Evolutionary conservation across 73 alveolate genomes (phyloP).

Genomic region (Paramecium bursaria): DNA sequence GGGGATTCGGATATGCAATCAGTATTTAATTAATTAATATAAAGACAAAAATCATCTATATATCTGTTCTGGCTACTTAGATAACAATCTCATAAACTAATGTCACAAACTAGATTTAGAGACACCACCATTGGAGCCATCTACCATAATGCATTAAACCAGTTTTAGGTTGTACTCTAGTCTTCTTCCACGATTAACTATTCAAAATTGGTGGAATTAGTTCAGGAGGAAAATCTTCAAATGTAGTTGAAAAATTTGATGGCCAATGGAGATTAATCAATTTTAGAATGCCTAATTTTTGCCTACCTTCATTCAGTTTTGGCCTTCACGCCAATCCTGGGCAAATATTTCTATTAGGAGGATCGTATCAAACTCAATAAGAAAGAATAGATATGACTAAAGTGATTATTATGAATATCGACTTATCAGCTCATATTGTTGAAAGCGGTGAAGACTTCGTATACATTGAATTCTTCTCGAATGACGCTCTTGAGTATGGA

Average conservation of each 20-base stretch:
- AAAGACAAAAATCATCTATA: slow-evolving; percentile 24
- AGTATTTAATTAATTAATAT: neutral
- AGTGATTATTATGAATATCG: slow-evolving; percentile 32
- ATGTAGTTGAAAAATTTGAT: slow-evolving; percentile 26
- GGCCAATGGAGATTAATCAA: slow-evolving; percentile 7
- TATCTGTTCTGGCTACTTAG: slow-evolving; percentile 34
- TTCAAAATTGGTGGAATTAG: slow-evolving; percentile 13
- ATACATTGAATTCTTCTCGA: slow-evolving; percentile 15
- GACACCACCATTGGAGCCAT: neutral
- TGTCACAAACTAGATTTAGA: slow-evolving; percentile 6
- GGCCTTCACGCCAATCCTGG: slow-evolving; percentile 18
- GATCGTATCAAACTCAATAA: no score
- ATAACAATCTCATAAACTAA: no score
- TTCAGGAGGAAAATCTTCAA: neutral
- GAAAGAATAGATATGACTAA: neutral
- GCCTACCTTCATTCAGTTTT: slow-evolving; percentile 3
- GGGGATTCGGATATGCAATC: slow-evolving; percentile 45
- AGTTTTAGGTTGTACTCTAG: slow-evolving; percentile 13
- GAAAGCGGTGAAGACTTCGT: slow-evolving; percentile 15
- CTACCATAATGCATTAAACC: slow-evolving; percentile 8
- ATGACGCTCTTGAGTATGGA: slow-evolving; percentile 22
- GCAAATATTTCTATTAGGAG: slow-evolving; percentile 16
- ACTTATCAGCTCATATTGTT: neutral
- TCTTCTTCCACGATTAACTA: neutral
- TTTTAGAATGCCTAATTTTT: neutral